Evolutionary conservation across 257 asterid genomes (phyloP).

Genomic region (Salvia splendens): DNA sequence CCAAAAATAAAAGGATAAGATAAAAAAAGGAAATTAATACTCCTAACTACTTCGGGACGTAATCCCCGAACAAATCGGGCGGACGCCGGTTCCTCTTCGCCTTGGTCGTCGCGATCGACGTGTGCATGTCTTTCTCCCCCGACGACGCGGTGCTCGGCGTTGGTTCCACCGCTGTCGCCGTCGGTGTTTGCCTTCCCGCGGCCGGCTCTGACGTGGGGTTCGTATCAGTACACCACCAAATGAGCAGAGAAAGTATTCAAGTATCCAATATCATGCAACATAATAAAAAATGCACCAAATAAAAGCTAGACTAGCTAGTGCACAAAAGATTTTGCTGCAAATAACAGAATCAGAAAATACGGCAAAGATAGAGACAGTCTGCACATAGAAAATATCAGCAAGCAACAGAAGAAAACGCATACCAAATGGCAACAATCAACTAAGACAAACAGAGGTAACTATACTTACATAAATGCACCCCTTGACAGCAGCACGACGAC

Average conservation of each 20-base stretch:
- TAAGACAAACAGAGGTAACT: slow-evolving; percentile 13
- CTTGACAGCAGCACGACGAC: slow-evolving; percentile 98
- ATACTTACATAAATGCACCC: slow-evolving; percentile 82
- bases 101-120: too few species aligned
- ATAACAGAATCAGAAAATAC: background rate
- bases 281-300: background rate
- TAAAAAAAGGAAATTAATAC: too few species aligned
- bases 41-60: too few species aligned
- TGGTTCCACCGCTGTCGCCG: too few species aligned
- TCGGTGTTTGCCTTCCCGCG: too few species aligned
- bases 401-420: slow-evolving; percentile 14
- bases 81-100: too few species aligned
- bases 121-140: too few species aligned
- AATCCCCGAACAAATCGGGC: too few species aligned
- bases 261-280: background rate
- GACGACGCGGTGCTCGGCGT: too few species aligned
- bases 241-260: slow-evolving; percentile 1
- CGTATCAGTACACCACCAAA: background rate
- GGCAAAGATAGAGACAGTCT: slow-evolving; percentile 3
- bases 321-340: background rate
- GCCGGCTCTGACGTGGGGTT: too few species aligned
- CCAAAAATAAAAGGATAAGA: too few species aligned
- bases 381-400: slow-evolving; percentile 16
- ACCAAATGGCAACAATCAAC: slow-evolving; percentile 19
- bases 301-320: background rate